Evolutionary conservation across 2,329 filamentous ascomycete species (phyloP).

Genomic region (Alternaria viburni): DNA sequence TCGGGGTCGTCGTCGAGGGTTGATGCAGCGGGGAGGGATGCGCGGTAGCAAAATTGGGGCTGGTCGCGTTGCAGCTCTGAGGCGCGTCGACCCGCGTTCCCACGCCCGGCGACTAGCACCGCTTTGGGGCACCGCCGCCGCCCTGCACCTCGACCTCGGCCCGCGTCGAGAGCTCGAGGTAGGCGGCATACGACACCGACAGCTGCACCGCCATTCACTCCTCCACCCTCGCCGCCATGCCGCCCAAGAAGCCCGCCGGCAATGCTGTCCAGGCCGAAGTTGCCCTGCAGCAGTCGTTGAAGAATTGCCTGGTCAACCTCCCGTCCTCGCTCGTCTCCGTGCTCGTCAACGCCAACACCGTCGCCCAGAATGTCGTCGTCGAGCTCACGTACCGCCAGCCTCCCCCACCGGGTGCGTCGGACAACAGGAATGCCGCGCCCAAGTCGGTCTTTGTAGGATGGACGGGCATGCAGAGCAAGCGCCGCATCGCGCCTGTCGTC

Average conservation of each 20-base stretch:
- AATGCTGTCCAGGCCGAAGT: conserved; percentile 77
- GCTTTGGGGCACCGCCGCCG: conserved; percentile 28
- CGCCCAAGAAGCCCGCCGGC: conserved; percentile 53
- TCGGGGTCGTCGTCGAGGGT: conserved; percentile 9
- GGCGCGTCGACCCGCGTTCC: conserved; percentile 35
- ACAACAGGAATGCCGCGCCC: conserved; percentile 49
- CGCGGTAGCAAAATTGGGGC: conserved; percentile 32
- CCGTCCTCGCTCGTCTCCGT: conserved; percentile 83
- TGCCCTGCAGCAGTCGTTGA: conserved; percentile 77
- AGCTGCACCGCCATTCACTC: conserved; percentile 2
- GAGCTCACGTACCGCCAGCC: conserved; percentile 80
- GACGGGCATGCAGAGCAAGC: conserved; percentile 97
- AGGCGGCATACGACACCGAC: not conserved
- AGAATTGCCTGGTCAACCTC: conserved; percentile 94
- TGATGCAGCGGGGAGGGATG: conserved; percentile 25
- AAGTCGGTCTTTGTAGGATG: conserved; percentile 88
- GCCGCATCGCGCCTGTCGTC: conserved; percentile 75
- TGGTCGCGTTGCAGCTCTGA: conserved; percentile 34
- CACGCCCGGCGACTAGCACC: conserved; percentile 29
- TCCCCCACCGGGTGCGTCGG: conserved; percentile 52
- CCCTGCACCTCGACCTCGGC: conserved; percentile 37
- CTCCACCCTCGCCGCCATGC: conserved; percentile 31
- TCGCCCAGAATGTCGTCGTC: conserved; percentile 94
- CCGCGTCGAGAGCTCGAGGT: conserved; percentile 13
- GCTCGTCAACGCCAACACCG: conserved; percentile 87